Percentiles rank a stretch among this genome's conserved stretches.
Conservation (phyloP, 1,139 yeast species). For the Saccharomyces hybrid region DNA sequence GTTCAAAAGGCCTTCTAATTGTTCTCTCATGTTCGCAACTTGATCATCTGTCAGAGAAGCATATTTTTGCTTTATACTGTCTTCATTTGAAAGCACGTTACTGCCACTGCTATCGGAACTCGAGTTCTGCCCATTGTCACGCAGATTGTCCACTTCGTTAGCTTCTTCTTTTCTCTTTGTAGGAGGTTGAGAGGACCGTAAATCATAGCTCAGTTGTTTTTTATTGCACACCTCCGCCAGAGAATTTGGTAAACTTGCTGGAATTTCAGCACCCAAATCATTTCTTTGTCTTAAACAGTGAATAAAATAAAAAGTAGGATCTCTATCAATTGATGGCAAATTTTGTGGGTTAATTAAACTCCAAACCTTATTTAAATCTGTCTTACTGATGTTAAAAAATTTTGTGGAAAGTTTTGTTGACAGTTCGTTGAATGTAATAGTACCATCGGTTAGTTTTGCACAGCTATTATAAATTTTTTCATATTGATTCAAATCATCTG, state of each 20-base stretch:
- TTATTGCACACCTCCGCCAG: constrained; percentile 86
- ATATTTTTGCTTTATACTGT: constrained; percentile 39
- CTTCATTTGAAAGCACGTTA: constrained; percentile 5
- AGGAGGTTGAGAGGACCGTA: constrained; percentile 45
- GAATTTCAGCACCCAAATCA: constrained; percentile 69
- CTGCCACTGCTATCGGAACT: constrained; percentile 20
- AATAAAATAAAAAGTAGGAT: constrained; percentile 80
- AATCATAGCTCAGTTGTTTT: constrained; percentile 70
- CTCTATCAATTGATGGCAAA: constrained; percentile 82
- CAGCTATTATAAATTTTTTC: constrained; percentile 63
- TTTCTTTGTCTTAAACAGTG: constrained; percentile 89
- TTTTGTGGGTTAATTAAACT: constrained; percentile 86
- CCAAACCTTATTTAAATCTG: constrained; percentile 93
- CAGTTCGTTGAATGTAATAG: constrained; percentile 68
- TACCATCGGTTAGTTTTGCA: constrained; percentile 66
- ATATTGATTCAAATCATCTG: constrained; percentile 70
- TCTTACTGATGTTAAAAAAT: constrained; percentile 63
- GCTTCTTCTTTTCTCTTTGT: constrained; percentile 20
- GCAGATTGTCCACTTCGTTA: neutral
- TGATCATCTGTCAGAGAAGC: constrained; percentile 43
- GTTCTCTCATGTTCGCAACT: constrained; percentile 50
- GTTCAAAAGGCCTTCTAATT: constrained; percentile 71
- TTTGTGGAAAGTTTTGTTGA: constrained; percentile 55
- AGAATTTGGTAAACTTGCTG: constrained; percentile 90
- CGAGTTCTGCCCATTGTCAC: constrained; percentile 5